Base-by-base conservation (phyloP, 805 yeast species). In the Brettanomyces naardenensis region DNA sequence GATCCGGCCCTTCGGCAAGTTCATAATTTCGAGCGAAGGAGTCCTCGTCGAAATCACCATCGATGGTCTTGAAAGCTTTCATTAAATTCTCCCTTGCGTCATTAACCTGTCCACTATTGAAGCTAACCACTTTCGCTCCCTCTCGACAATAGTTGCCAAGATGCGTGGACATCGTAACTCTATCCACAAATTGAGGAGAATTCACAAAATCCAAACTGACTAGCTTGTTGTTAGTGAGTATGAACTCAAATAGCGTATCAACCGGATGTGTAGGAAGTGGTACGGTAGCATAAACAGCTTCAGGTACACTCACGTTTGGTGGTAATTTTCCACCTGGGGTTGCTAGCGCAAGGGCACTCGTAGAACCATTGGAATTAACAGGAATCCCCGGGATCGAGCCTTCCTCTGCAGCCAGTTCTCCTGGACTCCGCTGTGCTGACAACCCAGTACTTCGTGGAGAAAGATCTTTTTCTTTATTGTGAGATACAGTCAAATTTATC, bases 121-220 rank as follows among this genome's bases (percentile, higher is more conserved):
- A 28, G 14, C 36, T 22, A 5, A 17, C 29, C 3, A 47, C 43
- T 5, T 20, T 27, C 9, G 18, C 25, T 3, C 57, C 57, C 27
- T 52, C 58, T 9, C 52, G 36, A 5, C 39, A 29, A 37, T 52
- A 51, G 20, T 47, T 46, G 5, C 46, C 44, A 28, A 54, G 41
- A 25, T 54, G 49, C 10, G 38, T 41, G 14, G 54, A 35, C 9
- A 49, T 32, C 10, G 37, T 43, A 7, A 43, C 41, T 13, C 52
- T 30, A 28, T 37, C 35, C 1, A 41, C 22, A 34, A 46, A 53
- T 17, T 37, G 41, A 1, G 37, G 29, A 14, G 50, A 41, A 28
- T 41, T 48, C 4, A 53, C 19, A 30, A 54, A 52, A 6, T 37
- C 43, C 10, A 49, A 40, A 19, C 43, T 38, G 9, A 42, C 34